phyloP scores from a whole-genome alignment of 371 early-diverging fungal genomes.

The Mortierella sp. region DNA sequence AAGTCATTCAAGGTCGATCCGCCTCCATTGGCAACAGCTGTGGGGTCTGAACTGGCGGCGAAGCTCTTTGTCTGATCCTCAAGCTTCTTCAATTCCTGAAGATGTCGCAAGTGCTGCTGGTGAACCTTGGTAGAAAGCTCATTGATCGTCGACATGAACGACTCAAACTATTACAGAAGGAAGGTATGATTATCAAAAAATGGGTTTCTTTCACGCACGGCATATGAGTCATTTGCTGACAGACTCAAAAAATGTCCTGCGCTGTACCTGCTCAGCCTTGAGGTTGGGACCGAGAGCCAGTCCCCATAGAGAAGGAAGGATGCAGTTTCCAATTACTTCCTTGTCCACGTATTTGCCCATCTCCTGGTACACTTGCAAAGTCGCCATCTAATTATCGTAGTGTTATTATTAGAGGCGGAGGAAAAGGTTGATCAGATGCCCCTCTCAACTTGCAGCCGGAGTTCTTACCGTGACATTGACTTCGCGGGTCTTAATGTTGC shows the following conservation, averaged over 20 bases:
- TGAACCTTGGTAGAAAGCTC: slow-evolving; percentile 75
- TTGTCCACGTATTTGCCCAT: slow-evolving; percentile 80
- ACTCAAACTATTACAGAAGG: slow-evolving; percentile 65
- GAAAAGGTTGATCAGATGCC: too few species aligned
- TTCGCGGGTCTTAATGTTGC: slow-evolving; percentile 83
- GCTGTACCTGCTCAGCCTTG: slow-evolving; percentile 74
- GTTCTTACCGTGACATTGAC: slow-evolving; percentile 78
- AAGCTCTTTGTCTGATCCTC: slow-evolving; percentile 70
- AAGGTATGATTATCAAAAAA: not conserved
- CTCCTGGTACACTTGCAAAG: slow-evolving; percentile 86
- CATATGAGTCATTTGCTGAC: not conserved
- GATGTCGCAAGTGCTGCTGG: slow-evolving; percentile 74
- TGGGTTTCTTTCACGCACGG: not conserved
- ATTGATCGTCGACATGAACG: slow-evolving; percentile 77
- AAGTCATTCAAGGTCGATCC: slow-evolving; percentile 44
- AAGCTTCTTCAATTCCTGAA: slow-evolving; percentile 71
- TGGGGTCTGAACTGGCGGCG: slow-evolving; percentile 31
- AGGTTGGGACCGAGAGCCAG: slow-evolving; percentile 80
- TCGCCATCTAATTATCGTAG: slow-evolving; percentile 66
- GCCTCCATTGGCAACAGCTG: slow-evolving; percentile 30
- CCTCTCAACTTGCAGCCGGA: not conserved
- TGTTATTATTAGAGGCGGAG: not conserved
- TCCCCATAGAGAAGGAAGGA: slow-evolving; percentile 87
- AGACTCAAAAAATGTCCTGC: not conserved
- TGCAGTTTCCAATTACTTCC: slow-evolving; percentile 80